These are phyloP conservation scores for Nicotiana paniculata DNA, from an alignment of 257 asterid species.

Conservation along the genomic window DNA sequence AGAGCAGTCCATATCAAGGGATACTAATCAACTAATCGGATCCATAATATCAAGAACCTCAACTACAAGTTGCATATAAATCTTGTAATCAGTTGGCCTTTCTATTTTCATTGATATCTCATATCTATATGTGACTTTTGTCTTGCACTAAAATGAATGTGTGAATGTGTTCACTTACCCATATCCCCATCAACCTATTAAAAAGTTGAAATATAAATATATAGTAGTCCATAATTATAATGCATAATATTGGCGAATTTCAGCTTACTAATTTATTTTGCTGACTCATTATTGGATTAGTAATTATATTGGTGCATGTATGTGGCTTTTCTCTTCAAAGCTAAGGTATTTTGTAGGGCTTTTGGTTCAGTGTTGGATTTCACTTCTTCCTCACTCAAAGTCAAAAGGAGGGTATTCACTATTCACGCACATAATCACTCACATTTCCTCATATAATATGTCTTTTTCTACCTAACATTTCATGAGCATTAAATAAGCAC, in stretches of 20 bases:
- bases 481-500: slow-evolving; percentile 9
- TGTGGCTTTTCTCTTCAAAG: slow-evolving; percentile 42
- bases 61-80: not conserved
- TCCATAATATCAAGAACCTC: not conserved
- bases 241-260: not conserved
- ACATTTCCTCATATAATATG: not conserved
- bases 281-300: not conserved
- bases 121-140: not conserved
- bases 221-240: not conserved
- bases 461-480: slow-evolving; percentile 38
- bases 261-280: not conserved
- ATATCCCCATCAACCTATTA: not conserved
- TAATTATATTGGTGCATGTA: slow-evolving; percentile 1
- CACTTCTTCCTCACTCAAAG: slow-evolving; percentile 67
- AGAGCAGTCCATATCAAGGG: not conserved
- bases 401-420: not conserved
- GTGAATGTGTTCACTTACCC: not conserved
- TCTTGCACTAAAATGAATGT: not conserved
- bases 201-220: not conserved
- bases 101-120: not conserved
- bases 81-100: not conserved
- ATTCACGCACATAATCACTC: slow-evolving; percentile 11
- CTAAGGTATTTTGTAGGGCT: slow-evolving; percentile 34
- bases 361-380: slow-evolving; percentile 20
- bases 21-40: not conserved